Percentiles rank a stretch among this genome's conserved stretches.
Evolutionary conservation across 164 flowering plant species (phyloP).

Genomic region (Stephania cephalantha): DNA sequence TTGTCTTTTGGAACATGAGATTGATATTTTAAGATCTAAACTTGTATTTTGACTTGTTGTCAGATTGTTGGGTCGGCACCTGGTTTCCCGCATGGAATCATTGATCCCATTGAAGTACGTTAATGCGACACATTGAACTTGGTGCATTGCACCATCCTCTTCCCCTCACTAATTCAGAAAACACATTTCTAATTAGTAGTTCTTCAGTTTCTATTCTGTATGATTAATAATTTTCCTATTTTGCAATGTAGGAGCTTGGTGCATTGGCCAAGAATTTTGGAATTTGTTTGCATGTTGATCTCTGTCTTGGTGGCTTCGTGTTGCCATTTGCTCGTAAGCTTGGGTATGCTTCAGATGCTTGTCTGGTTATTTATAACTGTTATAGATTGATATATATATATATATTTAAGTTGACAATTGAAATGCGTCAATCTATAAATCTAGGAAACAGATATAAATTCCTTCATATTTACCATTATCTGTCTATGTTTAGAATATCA

Average conservation of each 20-base stretch:
- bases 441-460: not conserved
- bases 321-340: constrained; percentile 95
- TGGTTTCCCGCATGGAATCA: constrained; percentile 95
- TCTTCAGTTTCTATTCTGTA: not conserved
- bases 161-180: not conserved
- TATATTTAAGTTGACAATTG: not conserved
- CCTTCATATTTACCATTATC: not conserved
- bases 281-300: constrained; percentile 92
- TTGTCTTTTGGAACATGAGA: not conserved
- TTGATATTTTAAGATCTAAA: not conserved
- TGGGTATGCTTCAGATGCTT: constrained; percentile 49
- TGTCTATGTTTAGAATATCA: not conserved
- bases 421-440: not conserved
- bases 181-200: not conserved
- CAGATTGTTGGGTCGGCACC: constrained; percentile 99
- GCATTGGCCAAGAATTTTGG: constrained; percentile 63
- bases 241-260: constrained; percentile 73
- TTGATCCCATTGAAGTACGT: constrained; percentile 89
- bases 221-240: constrained; percentile 3
- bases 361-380: not conserved
- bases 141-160: too few species aligned
- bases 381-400: not conserved
- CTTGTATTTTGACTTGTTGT: constrained; percentile 10
- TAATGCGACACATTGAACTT: not conserved
- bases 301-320: constrained; percentile 97